A percentile compares a stretch with the other conserved stretches of the same genome.
Evolutionary conservation across 768 basidiomycete species (phyloP).

Genomic region (Porpolomopsis calyptriformis): DNA sequence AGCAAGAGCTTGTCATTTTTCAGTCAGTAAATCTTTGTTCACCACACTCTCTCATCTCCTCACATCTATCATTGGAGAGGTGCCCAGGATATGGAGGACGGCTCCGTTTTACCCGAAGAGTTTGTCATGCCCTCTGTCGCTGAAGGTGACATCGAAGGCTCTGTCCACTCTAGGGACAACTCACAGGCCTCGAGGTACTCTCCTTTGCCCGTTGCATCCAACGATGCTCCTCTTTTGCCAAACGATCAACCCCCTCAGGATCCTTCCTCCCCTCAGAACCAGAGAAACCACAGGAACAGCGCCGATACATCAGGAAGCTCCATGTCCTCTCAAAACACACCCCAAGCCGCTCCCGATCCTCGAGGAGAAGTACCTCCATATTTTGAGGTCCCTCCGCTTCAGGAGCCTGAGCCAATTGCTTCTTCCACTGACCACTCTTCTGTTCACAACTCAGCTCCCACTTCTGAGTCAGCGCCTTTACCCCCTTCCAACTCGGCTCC

Average conservation of each 20-base stretch:
- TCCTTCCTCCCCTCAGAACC: conserved; percentile 13
- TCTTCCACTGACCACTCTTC: background rate
- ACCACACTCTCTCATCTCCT: background rate
- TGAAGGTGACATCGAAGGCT: conserved; percentile 26
- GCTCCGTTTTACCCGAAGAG: conserved; percentile 30
- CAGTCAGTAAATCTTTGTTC: conserved; percentile 22
- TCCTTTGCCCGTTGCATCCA: conserved; percentile 29
- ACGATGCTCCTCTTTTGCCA: conserved; percentile 34
- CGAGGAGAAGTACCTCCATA: conserved; percentile 63
- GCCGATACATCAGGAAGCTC: conserved; percentile 22
- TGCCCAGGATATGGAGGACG: conserved; percentile 44
- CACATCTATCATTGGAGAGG: conserved; percentile 29
- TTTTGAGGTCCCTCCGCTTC: conserved; percentile 38
- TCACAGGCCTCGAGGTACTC: conserved; percentile 26
- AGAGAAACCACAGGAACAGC: conserved; percentile 16
- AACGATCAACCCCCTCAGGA: conserved; percentile 16
- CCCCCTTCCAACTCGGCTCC: conserved; percentile 9
- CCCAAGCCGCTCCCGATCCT: conserved; percentile 24
- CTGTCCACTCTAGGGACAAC: conserved; percentile 20
- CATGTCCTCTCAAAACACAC: conserved; percentile 20
- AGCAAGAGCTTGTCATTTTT: conserved; percentile 66
- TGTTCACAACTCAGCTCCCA: background rate
- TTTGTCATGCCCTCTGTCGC: conserved; percentile 27
- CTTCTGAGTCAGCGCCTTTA: background rate
- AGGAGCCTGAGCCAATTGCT: conserved; percentile 1